These are phyloP conservation scores for Corchorus olitorius DNA, from an alignment of 345 rosid species.

Conservation along the genomic window DNA sequence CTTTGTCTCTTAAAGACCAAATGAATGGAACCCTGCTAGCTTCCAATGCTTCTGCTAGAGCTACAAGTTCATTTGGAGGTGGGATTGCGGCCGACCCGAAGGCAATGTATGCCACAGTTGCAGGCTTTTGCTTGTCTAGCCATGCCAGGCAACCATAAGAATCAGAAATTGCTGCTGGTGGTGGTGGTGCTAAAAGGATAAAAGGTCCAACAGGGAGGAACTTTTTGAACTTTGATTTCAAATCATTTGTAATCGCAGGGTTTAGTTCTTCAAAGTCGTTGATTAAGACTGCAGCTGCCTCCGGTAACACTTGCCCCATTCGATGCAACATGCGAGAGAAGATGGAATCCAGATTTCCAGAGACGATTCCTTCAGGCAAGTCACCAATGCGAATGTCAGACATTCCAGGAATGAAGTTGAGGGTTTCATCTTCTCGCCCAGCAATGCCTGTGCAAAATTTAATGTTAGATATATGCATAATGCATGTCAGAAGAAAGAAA, in stretches of 20 bases:
- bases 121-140: slow-evolving; percentile 40
- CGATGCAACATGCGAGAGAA: slow-evolving; percentile 41
- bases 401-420: slow-evolving; percentile 52
- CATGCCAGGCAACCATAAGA: slow-evolving; percentile 48
- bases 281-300: slow-evolving; percentile 42
- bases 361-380: slow-evolving; percentile 47
- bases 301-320: slow-evolving; percentile 39
- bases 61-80: slow-evolving; percentile 48
- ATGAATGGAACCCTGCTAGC: slow-evolving; percentile 45
- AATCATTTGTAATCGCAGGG: slow-evolving; percentile 34
- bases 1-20: slow-evolving; percentile 49
- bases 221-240: slow-evolving; percentile 35
- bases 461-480: too few relatives aligned
- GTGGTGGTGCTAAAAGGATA: slow-evolving; percentile 19
- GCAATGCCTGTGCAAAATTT: slow-evolving; percentile 9
- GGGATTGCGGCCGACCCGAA: slow-evolving; percentile 52
- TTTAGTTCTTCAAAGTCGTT: slow-evolving; percentile 57
- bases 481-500: neutral
- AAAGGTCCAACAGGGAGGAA: slow-evolving; percentile 41
- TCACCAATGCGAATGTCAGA: slow-evolving; percentile 45
- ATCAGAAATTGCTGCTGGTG: slow-evolving; percentile 29
- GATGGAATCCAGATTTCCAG: slow-evolving; percentile 31
- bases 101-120: slow-evolving; percentile 55
- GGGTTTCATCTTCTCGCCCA: slow-evolving; percentile 26
- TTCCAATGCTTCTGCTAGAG: slow-evolving; percentile 56